These are phyloP conservation scores for Hypoxylon sp. DNA, from an alignment of 2,329 filamentous ascomycete species.

Conservation along the genomic window DNA sequence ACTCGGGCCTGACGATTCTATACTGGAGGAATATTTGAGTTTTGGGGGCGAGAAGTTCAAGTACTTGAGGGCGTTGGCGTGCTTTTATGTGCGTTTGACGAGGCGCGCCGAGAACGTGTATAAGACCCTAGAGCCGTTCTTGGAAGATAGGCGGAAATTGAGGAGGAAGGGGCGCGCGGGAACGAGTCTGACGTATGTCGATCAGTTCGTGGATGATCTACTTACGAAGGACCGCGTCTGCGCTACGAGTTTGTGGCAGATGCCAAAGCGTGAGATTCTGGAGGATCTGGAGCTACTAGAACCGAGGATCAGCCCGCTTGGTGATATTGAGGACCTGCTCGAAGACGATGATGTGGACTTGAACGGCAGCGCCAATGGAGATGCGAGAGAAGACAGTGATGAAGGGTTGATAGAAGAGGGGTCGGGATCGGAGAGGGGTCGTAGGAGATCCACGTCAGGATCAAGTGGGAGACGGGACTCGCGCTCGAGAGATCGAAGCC, in stretches of 20 bases:
- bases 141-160: constrained; percentile 87
- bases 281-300: constrained; percentile 93
- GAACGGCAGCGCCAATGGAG: constrained; percentile 37
- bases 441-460: constrained; percentile 41
- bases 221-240: constrained; percentile 91
- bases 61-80: constrained; percentile 89
- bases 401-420: constrained; percentile 36
- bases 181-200: constrained; percentile 82
- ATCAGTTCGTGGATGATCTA: constrained; percentile 94
- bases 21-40: constrained; percentile 83
- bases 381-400: constrained; percentile 35
- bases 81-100: constrained; percentile 93
- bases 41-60: constrained; percentile 83
- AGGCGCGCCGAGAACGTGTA: constrained; percentile 87
- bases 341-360: constrained; percentile 58
- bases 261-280: constrained; percentile 83
- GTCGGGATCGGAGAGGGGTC: constrained; percentile 21
- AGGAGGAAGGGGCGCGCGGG: constrained; percentile 80
- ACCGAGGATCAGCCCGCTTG: constrained; percentile 84
- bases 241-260: constrained; percentile 91
- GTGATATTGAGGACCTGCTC: constrained; percentile 80
- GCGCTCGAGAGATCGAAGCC: constrained; percentile 45
- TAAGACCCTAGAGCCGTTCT: constrained; percentile 80
- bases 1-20: constrained; percentile 81
- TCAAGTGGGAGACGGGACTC: constrained; percentile 39